These are phyloP conservation scores for Venturia effusa DNA, from an alignment of 2,329 filamentous ascomycete genomes.

Conservation along the genomic window DNA sequence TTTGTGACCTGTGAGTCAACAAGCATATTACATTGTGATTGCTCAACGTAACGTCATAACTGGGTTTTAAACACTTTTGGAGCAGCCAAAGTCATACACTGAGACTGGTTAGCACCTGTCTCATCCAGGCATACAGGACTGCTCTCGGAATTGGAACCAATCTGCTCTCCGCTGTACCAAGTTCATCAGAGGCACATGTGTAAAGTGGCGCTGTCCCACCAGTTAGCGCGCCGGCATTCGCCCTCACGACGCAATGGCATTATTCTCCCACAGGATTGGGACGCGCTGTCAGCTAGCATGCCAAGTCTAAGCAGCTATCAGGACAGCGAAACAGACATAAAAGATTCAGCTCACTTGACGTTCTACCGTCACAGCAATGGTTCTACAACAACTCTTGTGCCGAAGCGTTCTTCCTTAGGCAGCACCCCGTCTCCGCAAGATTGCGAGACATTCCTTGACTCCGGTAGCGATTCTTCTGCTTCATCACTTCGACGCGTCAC, in stretches of 20 bases:
- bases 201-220: neutral
- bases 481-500: neutral
- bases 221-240: neutral
- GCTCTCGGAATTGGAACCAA: neutral
- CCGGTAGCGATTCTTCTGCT: neutral
- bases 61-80: neutral
- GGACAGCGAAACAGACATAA: neutral
- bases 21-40: neutral
- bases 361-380: neutral
- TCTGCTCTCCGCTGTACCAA: neutral
- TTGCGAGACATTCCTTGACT: neutral
- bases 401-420: neutral
- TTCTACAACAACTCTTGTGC: neutral
- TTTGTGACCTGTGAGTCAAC: neutral
- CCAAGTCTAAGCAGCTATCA: neutral
- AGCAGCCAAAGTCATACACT: neutral
- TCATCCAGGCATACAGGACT: neutral
- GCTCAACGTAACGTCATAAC: neutral
- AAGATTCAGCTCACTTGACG: neutral
- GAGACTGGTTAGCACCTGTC: neutral
- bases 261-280: neutral
- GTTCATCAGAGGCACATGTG: neutral
- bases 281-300: neutral
- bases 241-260: neutral
- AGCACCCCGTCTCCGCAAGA: neutral